Evolutionary conservation across 202 grass and related monocot genomes (phyloP), one percentile per base, ranked within the genome.

Genomic region (Musa balbisiana): DNA sequence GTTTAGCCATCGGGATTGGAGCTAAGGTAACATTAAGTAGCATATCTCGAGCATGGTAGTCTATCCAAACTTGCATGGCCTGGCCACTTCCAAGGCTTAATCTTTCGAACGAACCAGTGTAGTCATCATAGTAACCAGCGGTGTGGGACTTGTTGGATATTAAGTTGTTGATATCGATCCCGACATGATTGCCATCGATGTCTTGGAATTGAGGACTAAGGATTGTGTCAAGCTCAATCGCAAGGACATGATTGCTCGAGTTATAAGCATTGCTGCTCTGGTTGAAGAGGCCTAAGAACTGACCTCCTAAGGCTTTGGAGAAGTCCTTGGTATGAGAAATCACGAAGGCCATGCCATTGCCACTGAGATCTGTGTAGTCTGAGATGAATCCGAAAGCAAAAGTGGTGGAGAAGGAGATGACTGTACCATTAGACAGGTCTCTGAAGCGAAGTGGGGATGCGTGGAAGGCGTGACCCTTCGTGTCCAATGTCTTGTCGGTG

Each of bases 191-290:
- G 27, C 2, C 27, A 27, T 27, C 24, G 20, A 88, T 80, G 53
- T 96, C 92, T 1, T 74, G 2, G 82, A 96, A 91, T 87, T 96
- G 86, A n/a, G 33, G 23, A 82, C 52, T 96, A 11, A 11, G 9
- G 69, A 96, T 84, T 10, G 89, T 91, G 71, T 96, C 92, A 26
- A 96, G 75, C 78, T 96, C 92, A 64, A 96, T 64, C 22, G 84
- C 92, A 24, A 96, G 82, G 15, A 91, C 56, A 64, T 89, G 72
- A 68, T 91, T 96, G 21, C 22, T 80, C n/a, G 49, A 22, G 71
- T 91, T 91, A 33, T 33, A 33, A 33, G 52, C 92, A 86, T 87
- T 86, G 69, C 89, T 91, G 0, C 0, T 0, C 59, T 3, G 8
- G 74, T 85, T 91, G 73, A 96, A 84, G 59, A 96, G 62, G 62